Evolutionary conservation across 768 basidiomycete species (phyloP).

Genomic region (Sistotremastrum suecicum): DNA sequence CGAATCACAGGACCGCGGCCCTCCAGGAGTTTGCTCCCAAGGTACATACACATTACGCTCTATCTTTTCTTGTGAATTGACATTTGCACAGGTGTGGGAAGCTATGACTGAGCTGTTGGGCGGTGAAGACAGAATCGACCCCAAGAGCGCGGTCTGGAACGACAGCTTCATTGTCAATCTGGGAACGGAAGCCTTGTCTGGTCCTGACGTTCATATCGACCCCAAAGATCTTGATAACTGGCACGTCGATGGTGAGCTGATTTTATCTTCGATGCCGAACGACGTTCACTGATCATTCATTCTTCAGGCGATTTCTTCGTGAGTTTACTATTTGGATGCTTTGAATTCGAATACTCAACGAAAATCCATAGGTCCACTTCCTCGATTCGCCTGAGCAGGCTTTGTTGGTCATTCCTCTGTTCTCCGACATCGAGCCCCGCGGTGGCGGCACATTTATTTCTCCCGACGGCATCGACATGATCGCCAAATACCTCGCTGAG

Average conservation of each 20-base stretch:
- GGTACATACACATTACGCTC: constrained; percentile 14
- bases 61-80: neutral
- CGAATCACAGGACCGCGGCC: constrained; percentile 30
- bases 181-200: constrained; percentile 30
- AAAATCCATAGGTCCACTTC: constrained; percentile 9
- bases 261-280: neutral
- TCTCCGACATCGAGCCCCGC: constrained; percentile 10
- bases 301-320: neutral
- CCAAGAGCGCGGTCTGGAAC: constrained; percentile 33
- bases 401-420: constrained; percentile 14
- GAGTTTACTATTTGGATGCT: too few relatives aligned
- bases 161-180: constrained; percentile 54
- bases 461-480: constrained; percentile 11
- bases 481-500: constrained; percentile 7
- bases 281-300: neutral
- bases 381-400: constrained; percentile 18
- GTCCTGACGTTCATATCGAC: constrained; percentile 27
- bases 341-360: neutral
- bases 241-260: constrained; percentile 14
- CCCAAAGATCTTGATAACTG: constrained; percentile 11
- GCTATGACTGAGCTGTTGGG: constrained; percentile 49
- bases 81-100: constrained; percentile 32
- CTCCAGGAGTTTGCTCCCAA: constrained; percentile 40
- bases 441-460: constrained; percentile 16
- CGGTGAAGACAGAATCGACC: constrained; percentile 42